These are phyloP conservation scores for Lentinula lateritia DNA, from an alignment of 768 basidiomycete species.

Conservation along the genomic window DNA sequence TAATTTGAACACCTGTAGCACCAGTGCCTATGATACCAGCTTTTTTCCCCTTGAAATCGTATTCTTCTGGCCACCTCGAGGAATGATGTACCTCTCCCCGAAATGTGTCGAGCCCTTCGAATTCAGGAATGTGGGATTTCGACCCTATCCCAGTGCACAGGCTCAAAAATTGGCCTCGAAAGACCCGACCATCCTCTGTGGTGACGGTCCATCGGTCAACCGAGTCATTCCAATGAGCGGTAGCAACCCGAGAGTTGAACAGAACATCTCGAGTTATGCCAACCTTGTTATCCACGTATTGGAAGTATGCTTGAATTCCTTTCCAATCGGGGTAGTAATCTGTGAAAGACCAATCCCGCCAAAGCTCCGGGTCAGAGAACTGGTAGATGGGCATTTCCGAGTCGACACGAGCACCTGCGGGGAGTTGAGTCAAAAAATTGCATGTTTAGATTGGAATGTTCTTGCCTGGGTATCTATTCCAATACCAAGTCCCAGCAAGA, in stretches of 20 bases:
- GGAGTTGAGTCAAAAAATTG: not conserved
- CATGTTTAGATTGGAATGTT: not conserved
- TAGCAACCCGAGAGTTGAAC: slow-evolving; percentile 4
- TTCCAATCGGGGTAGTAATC: not conserved
- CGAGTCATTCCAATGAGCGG: not conserved
- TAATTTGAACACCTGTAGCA: slow-evolving; percentile 4
- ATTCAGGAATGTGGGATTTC: not conserved
- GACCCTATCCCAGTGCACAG: slow-evolving; percentile 6
- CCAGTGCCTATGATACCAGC: slow-evolving; percentile 8
- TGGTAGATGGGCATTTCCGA: slow-evolving; percentile 8
- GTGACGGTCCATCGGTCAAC: slow-evolving; percentile 1
- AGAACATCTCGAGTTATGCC: not conserved
- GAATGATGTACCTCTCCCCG: slow-evolving; percentile 2
- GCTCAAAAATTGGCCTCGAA: not conserved
- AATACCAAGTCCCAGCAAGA: slow-evolving; percentile 4
- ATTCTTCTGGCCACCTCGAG: not conserved
- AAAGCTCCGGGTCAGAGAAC: slow-evolving; percentile 4
- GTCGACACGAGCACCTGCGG: not conserved
- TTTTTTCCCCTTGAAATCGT: slow-evolving; percentile 1
- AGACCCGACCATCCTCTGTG: not conserved
- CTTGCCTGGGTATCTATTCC: not conserved
- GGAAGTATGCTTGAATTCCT: slow-evolving; percentile 4
- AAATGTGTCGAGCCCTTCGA: slow-evolving; percentile 5
- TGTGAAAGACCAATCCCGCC: not conserved
- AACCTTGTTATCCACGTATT: slow-evolving; percentile 3